These are phyloP conservation scores for Drechslerella dactyloides DNA, from an alignment of 2,329 filamentous ascomycete species.

Conservation along the genomic window DNA sequence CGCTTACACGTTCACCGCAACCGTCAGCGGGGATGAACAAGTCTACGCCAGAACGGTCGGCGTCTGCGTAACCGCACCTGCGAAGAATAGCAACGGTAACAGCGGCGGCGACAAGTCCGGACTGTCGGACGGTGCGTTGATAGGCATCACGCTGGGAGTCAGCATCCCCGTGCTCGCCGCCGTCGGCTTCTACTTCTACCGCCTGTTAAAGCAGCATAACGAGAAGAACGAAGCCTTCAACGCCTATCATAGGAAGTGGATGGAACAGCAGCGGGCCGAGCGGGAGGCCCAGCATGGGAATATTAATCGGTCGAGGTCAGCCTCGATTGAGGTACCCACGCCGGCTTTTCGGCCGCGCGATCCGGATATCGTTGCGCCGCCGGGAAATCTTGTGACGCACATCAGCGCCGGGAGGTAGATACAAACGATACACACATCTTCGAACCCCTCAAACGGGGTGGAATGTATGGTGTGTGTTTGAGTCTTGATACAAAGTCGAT, in stretches of 20 bases:
- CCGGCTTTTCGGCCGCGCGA: background rate
- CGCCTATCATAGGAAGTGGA: background rate
- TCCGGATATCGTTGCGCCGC: background rate
- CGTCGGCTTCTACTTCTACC: conserved; percentile 33
- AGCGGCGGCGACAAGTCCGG: conserved; percentile 8
- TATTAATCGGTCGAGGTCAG: background rate
- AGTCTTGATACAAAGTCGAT: no score
- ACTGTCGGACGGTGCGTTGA: conserved; percentile 26
- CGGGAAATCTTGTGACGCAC: background rate
- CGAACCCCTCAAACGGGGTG: no score
- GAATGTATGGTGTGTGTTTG: no score
- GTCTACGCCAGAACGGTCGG: no score
- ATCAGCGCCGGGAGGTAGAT: background rate
- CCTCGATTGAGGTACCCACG: background rate
- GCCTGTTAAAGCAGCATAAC: conserved; percentile 6
- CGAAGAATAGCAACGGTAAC: background rate
- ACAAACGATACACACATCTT: no score
- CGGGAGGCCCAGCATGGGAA: no score
- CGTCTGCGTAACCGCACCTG: background rate
- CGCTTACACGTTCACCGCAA: background rate
- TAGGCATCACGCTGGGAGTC: conserved; percentile 27
- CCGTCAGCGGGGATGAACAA: no score
- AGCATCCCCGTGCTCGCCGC: conserved; percentile 24
- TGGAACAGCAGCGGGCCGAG: background rate
- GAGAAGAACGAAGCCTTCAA: background rate